These are phyloP conservation scores for Xanthoconium stramineum DNA, from an alignment of 768 basidiomycete genomes.

Conservation along the genomic window DNA sequence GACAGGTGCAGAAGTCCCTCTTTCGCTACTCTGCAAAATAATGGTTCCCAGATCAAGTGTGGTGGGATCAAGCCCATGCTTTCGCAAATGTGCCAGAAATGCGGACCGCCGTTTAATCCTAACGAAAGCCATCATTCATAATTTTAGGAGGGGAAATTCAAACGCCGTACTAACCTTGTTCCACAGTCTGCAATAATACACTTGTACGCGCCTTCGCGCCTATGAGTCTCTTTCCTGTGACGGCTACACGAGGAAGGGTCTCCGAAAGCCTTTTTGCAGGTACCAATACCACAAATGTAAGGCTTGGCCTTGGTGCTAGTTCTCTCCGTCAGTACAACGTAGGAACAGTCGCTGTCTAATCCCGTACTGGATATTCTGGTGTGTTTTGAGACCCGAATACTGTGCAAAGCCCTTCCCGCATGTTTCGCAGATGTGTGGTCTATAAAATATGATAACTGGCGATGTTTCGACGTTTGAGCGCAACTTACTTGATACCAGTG, in stretches of 20 bases:
- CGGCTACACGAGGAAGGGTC: constrained; percentile 70
- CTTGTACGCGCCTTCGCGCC: constrained; percentile 36
- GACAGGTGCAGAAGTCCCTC: constrained; percentile 13
- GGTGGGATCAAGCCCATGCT: constrained; percentile 39
- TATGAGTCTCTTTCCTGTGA: constrained; percentile 61
- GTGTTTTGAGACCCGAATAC: constrained; percentile 57
- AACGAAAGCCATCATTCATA: neutral
- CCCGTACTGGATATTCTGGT: constrained; percentile 64
- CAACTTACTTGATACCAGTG: constrained; percentile 44
- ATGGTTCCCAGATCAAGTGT: constrained; percentile 22
- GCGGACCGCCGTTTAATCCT: constrained; percentile 67
- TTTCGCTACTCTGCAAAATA: constrained; percentile 14
- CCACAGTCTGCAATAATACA: constrained; percentile 47
- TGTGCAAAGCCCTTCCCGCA: constrained; percentile 62
- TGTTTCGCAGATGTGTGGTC: constrained; percentile 47
- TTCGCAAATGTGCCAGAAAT: constrained; percentile 52
- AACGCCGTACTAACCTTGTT: constrained; percentile 38
- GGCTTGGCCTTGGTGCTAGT: constrained; percentile 52
- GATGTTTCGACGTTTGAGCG: neutral
- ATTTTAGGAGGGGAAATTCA: neutral
- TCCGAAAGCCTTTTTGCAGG: constrained; percentile 52
- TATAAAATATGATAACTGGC: constrained; percentile 23
- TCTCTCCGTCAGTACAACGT: constrained; percentile 8
- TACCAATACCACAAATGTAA: constrained; percentile 43
- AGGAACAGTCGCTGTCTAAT: neutral